These are phyloP conservation scores for Calonectria multiphialidica DNA, from an alignment of 2,329 filamentous ascomycete genomes.

Conservation along the genomic window DNA sequence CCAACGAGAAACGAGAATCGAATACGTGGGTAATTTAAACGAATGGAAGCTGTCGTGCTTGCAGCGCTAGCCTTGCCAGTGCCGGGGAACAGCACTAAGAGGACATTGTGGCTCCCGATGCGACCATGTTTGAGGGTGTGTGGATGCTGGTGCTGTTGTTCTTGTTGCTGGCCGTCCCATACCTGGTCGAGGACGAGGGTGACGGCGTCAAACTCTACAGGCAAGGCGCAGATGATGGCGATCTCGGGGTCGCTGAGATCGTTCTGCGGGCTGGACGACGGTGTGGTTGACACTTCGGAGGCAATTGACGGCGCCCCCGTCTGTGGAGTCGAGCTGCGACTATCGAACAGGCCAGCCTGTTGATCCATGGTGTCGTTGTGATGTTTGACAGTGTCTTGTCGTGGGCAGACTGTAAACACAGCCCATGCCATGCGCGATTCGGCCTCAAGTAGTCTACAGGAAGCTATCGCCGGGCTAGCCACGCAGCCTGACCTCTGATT, in stretches of 20 bases:
- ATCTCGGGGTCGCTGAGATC: not conserved
- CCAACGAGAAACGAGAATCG: not conserved
- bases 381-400: not conserved
- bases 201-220: not conserved
- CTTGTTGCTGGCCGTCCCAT: not conserved
- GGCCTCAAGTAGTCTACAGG: not conserved
- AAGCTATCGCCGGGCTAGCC: not conserved
- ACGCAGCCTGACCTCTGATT: constrained; percentile 1
- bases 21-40: not conserved
- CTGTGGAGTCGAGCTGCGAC: not conserved
- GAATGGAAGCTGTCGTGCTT: not conserved
- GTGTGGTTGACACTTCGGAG: not conserved
- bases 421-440: not conserved
- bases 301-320: not conserved
- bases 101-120: not conserved
- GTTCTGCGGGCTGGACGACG: not conserved
- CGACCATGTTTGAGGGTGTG: not conserved
- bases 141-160: not conserved
- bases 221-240: not conserved
- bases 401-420: not conserved
- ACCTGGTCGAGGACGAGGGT: not conserved
- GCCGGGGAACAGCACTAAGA: not conserved
- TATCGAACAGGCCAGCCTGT: not conserved
- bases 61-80: not conserved
- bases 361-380: not conserved